phyloP scores from a whole-genome alignment of 2,329 filamentous ascomycete genomes.

The Calonectria henricotiae region DNA sequence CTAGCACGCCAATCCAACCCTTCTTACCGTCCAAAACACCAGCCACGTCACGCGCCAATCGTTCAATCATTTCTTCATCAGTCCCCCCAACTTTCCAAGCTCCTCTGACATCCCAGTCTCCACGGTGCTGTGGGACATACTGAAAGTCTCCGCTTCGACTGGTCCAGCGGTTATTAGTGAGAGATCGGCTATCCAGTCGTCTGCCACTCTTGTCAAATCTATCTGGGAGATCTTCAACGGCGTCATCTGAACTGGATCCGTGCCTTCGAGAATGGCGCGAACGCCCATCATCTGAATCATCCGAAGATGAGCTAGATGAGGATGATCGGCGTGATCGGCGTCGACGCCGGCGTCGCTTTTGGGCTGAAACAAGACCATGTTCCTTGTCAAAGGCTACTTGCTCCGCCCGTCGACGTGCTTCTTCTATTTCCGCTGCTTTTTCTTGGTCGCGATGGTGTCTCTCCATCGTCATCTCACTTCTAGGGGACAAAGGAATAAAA shows the following conservation, averaged over 20 bases:
- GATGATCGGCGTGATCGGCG: constrained; percentile 42
- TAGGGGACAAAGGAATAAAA: constrained; percentile 68
- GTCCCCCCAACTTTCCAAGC: constrained; percentile 66
- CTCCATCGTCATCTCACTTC: constrained; percentile 65
- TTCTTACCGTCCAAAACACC: constrained; percentile 54
- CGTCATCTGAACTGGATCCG: constrained; percentile 54
- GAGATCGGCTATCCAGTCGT: constrained; percentile 56
- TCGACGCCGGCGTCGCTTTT: constrained; percentile 25
- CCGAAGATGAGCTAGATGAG: constrained; percentile 57
- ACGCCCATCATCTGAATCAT: constrained; percentile 52
- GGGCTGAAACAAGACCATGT: constrained; percentile 43
- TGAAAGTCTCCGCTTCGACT: constrained; percentile 63
- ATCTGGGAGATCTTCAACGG: constrained; percentile 65
- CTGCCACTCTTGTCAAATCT: constrained; percentile 65
- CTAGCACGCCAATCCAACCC: constrained; percentile 55
- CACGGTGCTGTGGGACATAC: constrained; percentile 54
- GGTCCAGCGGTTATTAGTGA: constrained; percentile 52
- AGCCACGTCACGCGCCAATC: constrained; percentile 51
- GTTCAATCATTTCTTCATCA: constrained; percentile 62
- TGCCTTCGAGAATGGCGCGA: constrained; percentile 42
- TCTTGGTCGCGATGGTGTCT: constrained; percentile 60
- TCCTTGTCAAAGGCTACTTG: constrained; percentile 44
- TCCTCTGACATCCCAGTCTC: constrained; percentile 60
- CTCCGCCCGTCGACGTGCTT: constrained; percentile 40
- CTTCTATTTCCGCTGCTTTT: constrained; percentile 49